Conservation (phyloP, 768 basidiomycete genomes). For the Tubosaeta sp. region DNA sequence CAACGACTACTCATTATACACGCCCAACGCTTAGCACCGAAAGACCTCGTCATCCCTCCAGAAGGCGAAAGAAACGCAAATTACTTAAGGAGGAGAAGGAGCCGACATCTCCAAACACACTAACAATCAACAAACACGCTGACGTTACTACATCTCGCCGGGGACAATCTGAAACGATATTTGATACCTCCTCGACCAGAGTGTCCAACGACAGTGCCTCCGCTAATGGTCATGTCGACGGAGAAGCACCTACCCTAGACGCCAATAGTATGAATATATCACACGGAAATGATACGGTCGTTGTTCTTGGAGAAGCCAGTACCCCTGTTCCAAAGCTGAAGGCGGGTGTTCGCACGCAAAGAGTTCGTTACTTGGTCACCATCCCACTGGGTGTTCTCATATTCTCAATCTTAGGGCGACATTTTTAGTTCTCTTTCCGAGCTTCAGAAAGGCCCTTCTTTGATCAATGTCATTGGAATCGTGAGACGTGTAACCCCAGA, state of each 20-base stretch:
- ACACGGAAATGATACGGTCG: not conserved
- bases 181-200: not conserved
- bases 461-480: conserved; percentile 31
- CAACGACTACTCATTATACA: not conserved
- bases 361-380: conserved; percentile 16
- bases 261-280: not conserved
- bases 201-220: not conserved
- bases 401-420: conserved; percentile 22
- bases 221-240: not conserved
- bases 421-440: conserved; percentile 17
- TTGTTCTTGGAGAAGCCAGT: not conserved
- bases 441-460: conserved; percentile 9
- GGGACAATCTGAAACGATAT: conserved; percentile 3
- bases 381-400: not conserved
- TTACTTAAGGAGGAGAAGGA: conserved; percentile 9
- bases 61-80: conserved; percentile 15
- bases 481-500: conserved; percentile 17
- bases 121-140: not conserved
- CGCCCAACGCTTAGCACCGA: not conserved
- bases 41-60: conserved; percentile 1
- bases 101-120: not conserved
- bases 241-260: not conserved
- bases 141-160: not conserved
- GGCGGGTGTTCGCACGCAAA: conserved; percentile 26
- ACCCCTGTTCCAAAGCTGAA: conserved; percentile 4